phyloP scores from a whole-genome alignment of 441 rosid genomes.

The Adansonia rubrostipa region DNA sequence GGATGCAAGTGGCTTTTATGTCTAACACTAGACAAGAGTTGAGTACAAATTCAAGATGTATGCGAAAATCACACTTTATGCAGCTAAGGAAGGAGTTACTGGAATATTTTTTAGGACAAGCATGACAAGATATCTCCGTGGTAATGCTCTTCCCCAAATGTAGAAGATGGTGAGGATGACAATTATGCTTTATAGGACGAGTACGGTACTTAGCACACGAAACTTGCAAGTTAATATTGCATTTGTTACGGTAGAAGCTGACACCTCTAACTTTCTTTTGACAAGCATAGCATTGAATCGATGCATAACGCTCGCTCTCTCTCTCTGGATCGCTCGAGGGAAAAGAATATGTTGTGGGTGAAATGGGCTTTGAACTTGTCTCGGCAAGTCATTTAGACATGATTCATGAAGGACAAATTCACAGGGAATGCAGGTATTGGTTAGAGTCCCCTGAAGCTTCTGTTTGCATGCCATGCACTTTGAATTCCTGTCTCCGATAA shows the following conservation, averaged over 20 bases:
- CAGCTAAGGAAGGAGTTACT: not conserved
- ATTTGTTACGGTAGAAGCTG: not conserved
- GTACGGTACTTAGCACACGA: not conserved
- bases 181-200: not conserved
- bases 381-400: slow-evolving; percentile 1
- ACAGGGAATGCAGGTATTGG: not conserved
- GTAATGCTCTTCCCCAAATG: slow-evolving; percentile 3
- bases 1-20: not conserved
- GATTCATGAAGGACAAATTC: not conserved
- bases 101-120: not conserved
- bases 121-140: not conserved
- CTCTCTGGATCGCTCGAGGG: not conserved
- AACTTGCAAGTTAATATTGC: not conserved
- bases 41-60: not conserved
- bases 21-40: not conserved
- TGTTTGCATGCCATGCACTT: not conserved
- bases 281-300: not conserved
- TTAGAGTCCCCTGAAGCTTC: not conserved
- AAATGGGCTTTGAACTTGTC: not conserved
- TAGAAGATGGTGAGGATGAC: not conserved
- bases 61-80: not conserved
- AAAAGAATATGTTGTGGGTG: slow-evolving; percentile 15
- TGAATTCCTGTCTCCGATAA: not conserved
- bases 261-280: not conserved
- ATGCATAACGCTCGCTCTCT: too few species aligned